Evolutionary conservation across 208 protist species (phyloP).

Genomic region (Leishmania tropica): DNA sequence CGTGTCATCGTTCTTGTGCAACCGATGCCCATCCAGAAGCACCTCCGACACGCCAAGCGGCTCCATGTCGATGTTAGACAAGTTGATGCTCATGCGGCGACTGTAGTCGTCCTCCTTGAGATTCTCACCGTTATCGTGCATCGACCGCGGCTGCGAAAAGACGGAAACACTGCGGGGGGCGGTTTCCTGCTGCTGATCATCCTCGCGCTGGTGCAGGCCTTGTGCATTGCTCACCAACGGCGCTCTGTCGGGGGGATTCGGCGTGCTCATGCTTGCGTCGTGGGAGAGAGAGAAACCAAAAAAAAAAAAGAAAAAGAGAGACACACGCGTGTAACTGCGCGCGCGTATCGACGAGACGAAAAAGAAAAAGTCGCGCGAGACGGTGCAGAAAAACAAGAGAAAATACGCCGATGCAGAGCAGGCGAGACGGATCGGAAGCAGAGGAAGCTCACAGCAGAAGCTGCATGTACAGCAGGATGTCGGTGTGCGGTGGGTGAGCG

Average conservation of each 20-base stretch:
- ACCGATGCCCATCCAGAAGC: conserved; percentile 19
- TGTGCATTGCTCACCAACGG: background rate
- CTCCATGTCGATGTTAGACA: conserved; percentile 27
- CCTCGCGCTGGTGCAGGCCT: background rate
- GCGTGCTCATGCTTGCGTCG: background rate
- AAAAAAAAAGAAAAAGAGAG: no score
- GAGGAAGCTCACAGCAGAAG: background rate
- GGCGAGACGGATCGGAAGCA: background rate
- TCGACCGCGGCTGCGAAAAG: background rate
- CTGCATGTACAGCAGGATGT: background rate
- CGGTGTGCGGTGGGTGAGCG: background rate
- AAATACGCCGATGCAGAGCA: background rate
- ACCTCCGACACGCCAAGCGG: conserved; percentile 11
- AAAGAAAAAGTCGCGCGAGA: background rate
- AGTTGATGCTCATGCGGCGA: conserved; percentile 28
- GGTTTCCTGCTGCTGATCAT: background rate
- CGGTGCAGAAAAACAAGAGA: background rate
- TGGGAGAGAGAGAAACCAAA: conserved; percentile 2
- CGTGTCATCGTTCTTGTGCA: conserved; percentile 6
- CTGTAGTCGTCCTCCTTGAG: conserved; percentile 22
- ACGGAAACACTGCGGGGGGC: background rate
- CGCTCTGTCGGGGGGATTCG: background rate
- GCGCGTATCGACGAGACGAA: no score
- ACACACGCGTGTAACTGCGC: no score
- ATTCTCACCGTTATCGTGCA: conserved; percentile 1